Percentiles rank a stretch among this genome's conserved stretches.
Evolutionary conservation across 2,329 filamentous ascomycete species (phyloP).

Genomic region (Teratosphaeria zuluensis): DNA sequence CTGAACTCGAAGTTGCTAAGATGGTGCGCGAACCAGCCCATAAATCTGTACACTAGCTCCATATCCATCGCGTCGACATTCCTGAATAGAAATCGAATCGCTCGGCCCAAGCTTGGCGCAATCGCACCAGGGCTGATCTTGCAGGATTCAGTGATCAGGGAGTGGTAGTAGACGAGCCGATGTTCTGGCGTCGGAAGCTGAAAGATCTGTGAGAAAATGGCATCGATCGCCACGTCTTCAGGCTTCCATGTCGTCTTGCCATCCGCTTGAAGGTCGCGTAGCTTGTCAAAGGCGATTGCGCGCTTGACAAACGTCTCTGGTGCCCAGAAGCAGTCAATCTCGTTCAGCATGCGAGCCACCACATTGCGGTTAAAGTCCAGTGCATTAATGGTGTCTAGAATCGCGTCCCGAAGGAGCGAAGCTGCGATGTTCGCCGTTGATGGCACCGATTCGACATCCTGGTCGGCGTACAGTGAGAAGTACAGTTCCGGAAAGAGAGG

Average conservation of each 20-base stretch:
- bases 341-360: slow-evolving; percentile 80
- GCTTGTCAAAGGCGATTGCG: slow-evolving; percentile 82
- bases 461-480: slow-evolving; percentile 81
- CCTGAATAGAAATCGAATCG: slow-evolving; percentile 83
- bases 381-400: slow-evolving; percentile 88
- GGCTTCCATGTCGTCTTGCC: slow-evolving; percentile 85
- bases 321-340: slow-evolving; percentile 90
- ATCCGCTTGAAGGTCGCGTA: slow-evolving; percentile 52
- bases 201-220: slow-evolving; percentile 90
- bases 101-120: slow-evolving; percentile 82
- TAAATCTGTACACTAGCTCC: slow-evolving; percentile 75
- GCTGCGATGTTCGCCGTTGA: slow-evolving; percentile 65
- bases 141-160: slow-evolving; percentile 87
- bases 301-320: slow-evolving; percentile 86
- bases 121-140: slow-evolving; percentile 95
- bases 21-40: slow-evolving; percentile 98
- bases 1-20: slow-evolving; percentile 98
- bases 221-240: slow-evolving; percentile 94
- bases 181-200: slow-evolving; percentile 79
- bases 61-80: slow-evolving; percentile 75
- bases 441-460: slow-evolving; percentile 79
- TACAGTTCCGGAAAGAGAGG: slow-evolving; percentile 86
- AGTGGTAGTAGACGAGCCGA: slow-evolving; percentile 94
- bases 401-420: slow-evolving; percentile 71
- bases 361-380: slow-evolving; percentile 86